These are phyloP conservation scores for Delitschia confertaspora DNA, from an alignment of 495 filamentous ascomycete genomes.

Conservation along the genomic window DNA sequence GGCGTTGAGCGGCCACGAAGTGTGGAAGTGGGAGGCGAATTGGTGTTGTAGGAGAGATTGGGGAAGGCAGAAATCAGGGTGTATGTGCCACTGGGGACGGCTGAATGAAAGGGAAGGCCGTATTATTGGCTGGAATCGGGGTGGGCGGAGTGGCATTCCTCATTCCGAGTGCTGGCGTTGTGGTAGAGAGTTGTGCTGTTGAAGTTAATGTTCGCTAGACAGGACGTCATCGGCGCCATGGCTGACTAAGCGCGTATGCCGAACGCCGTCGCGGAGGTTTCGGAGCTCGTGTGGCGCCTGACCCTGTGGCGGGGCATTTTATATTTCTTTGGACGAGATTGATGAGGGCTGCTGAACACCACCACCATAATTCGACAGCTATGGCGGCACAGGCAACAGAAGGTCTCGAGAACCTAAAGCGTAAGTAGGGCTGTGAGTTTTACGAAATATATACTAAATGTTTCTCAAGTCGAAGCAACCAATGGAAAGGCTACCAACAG, in stretches of 20 bases:
- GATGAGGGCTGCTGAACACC: not conserved
- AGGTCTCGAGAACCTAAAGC: slow-evolving; percentile 22
- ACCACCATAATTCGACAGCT: not conserved
- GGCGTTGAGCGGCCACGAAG: slow-evolving; percentile 19
- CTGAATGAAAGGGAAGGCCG: slow-evolving; percentile 18
- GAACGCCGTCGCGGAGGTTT: slow-evolving; percentile 2
- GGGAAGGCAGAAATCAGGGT: slow-evolving; percentile 13
- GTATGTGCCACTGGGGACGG: no score
- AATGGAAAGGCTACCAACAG: slow-evolving; percentile 19
- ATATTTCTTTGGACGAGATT: no score
- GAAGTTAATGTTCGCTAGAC: no score
- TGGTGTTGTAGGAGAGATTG: slow-evolving; percentile 1
- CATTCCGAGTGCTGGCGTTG: slow-evolving; percentile 34
- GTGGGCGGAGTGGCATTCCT: slow-evolving; percentile 45
- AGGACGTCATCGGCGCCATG: no score
- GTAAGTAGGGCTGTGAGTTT: slow-evolving; percentile 9
- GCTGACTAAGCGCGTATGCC: not conserved
- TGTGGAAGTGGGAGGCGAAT: slow-evolving; percentile 30
- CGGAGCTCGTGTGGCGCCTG: slow-evolving; percentile 2
- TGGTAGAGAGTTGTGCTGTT: not conserved
- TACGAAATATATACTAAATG: not conserved
- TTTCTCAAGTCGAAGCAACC: slow-evolving; percentile 19
- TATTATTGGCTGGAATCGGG: slow-evolving; percentile 24
- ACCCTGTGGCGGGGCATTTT: no score
- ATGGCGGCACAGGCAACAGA: slow-evolving; percentile 28